Conservation (phyloP, 768 basidiomycete species). For the Filobasidium wieringae region DNA sequence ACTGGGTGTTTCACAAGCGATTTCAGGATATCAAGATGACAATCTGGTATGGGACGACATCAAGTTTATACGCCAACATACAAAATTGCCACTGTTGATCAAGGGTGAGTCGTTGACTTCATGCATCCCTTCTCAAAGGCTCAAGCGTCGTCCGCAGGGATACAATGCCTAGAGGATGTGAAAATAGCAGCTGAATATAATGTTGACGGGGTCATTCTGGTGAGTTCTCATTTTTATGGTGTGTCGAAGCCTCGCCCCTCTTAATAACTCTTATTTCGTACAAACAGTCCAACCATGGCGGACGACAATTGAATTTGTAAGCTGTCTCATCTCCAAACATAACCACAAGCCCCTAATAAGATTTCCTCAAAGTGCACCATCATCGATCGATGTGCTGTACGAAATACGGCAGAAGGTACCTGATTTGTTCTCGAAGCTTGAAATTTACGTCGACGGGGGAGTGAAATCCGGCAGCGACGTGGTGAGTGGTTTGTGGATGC, state of each 20-base stretch:
- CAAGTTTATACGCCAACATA: slow-evolving; percentile 38
- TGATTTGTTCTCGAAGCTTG: slow-evolving; percentile 44
- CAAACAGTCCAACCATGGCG: slow-evolving; percentile 80
- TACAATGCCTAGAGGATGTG: slow-evolving; percentile 54
- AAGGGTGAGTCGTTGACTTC: slow-evolving; percentile 37
- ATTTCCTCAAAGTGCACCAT: slow-evolving; percentile 20
- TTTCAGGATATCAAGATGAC: slow-evolving; percentile 38
- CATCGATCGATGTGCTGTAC: slow-evolving; percentile 53
- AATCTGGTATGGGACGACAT: slow-evolving; percentile 39
- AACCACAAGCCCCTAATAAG: slow-evolving; percentile 18
- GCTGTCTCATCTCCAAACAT: slow-evolving; percentile 15
- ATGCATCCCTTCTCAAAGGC: background rate
- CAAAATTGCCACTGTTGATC: slow-evolving; percentile 44
- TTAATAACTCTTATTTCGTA: too few species aligned
- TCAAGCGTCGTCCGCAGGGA: too few species aligned
- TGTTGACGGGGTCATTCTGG: slow-evolving; percentile 76
- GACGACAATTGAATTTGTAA: slow-evolving; percentile 43
- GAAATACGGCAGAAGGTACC: slow-evolving; percentile 60
- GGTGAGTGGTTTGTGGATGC: slow-evolving; percentile 8
- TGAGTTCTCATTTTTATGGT: slow-evolving; percentile 10
- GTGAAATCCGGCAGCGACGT: slow-evolving; percentile 74
- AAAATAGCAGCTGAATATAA: slow-evolving; percentile 71
- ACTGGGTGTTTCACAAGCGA: slow-evolving; percentile 35
- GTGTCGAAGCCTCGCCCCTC: background rate
- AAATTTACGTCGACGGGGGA: slow-evolving; percentile 79